Conservation (phyloP, 352 stramenopile genomes). For the Pythium chondricola region DNA sequence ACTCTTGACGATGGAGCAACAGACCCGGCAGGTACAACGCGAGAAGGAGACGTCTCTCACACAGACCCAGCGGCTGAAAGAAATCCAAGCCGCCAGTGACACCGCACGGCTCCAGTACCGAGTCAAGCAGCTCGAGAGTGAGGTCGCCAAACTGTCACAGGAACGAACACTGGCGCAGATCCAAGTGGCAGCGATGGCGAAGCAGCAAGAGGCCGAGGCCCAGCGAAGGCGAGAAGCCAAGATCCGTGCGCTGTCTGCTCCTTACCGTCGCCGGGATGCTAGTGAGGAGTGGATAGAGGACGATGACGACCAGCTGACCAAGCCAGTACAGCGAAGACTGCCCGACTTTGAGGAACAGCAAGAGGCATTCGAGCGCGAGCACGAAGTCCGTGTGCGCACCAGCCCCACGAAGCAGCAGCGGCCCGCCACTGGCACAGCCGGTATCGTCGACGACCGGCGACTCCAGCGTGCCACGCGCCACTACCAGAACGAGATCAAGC, state of each 20-base stretch:
- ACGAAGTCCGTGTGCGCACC: slow-evolving; percentile 24
- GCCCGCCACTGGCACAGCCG: background rate
- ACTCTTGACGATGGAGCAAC: slow-evolving; percentile 52
- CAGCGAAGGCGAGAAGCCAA: slow-evolving; percentile 41
- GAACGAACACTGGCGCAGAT: slow-evolving; percentile 42
- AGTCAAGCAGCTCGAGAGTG: slow-evolving; percentile 37
- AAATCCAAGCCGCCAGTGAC: slow-evolving; percentile 35
- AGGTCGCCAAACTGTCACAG: slow-evolving; percentile 37
- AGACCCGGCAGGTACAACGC: slow-evolving; percentile 26
- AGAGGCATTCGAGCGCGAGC: slow-evolving; percentile 26
- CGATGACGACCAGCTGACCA: background rate
- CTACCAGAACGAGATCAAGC: slow-evolving; percentile 62
- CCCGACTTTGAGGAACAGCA: slow-evolving; percentile 30
- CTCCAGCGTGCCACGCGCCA: slow-evolving; percentile 28
- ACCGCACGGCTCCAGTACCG: slow-evolving; percentile 41
- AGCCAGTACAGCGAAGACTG: background rate
- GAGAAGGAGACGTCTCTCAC: slow-evolving; percentile 38
- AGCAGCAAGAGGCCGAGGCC: slow-evolving; percentile 31
- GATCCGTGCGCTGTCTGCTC: slow-evolving; percentile 38
- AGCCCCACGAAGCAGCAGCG: background rate
- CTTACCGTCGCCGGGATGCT: slow-evolving; percentile 18
- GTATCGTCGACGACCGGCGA: background rate
- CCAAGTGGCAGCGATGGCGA: slow-evolving; percentile 36
- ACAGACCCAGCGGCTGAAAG: slow-evolving; percentile 28
- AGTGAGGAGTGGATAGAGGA: slow-evolving; percentile 1